Evolutionary conservation across 2,329 filamentous ascomycete species (phyloP).

Genomic region (Aphanocladium album): DNA sequence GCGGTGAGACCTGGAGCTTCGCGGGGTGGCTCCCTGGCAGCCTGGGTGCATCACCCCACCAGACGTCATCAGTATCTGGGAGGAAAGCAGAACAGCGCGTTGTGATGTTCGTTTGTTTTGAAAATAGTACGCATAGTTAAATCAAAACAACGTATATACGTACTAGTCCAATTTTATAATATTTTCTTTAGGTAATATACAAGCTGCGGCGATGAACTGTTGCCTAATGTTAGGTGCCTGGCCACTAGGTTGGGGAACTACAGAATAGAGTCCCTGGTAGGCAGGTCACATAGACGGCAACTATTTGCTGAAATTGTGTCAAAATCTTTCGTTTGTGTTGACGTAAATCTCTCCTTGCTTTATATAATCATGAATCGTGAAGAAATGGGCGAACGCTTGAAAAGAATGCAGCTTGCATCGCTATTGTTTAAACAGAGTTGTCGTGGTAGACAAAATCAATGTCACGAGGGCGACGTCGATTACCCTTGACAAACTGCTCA

Average conservation of each 20-base stretch:
- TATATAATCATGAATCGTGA: constrained; percentile 1
- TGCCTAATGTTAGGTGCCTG: not conserved
- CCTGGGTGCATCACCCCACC: not conserved
- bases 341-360: not conserved
- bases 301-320: not conserved
- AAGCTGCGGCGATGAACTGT: not conserved
- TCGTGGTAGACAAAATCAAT: constrained; percentile 96
- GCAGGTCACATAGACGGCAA: not conserved
- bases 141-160: not conserved
- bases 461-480: constrained; percentile 74
- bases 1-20: constrained; percentile 13
- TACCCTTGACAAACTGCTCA: constrained; percentile 78
- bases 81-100: not conserved
- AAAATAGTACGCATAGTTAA: no score
- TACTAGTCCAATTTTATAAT: not conserved
- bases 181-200: not conserved
- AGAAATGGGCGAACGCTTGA: not conserved
- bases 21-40: not conserved
- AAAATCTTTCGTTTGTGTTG: not conserved
- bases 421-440: constrained; percentile 57
- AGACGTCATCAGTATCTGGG: constrained; percentile 7
- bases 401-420: no score
- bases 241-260: not conserved
- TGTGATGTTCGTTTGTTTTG: no score
- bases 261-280: not conserved